A percentile compares a stretch with the other conserved stretches of the same genome.
Conservation (phyloP, 345 rosid genomes). For the Kandelia obovata region DNA sequence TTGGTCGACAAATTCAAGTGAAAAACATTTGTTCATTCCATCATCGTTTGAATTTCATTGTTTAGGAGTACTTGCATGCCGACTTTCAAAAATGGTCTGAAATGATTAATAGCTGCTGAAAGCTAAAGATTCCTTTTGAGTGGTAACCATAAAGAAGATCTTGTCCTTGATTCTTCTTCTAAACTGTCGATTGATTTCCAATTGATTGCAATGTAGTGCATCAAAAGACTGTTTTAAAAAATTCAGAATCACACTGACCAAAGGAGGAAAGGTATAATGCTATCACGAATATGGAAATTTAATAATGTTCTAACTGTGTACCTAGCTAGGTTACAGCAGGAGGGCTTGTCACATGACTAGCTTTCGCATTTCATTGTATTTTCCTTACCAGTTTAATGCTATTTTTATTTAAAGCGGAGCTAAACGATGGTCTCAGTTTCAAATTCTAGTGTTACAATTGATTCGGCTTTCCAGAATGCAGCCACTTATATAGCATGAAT, state of each 20-base stretch:
- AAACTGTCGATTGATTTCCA: not conserved
- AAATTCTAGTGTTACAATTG: too few species aligned
- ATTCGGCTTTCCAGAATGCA: too few species aligned
- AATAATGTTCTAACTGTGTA: too few species aligned
- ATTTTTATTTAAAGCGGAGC: too few species aligned
- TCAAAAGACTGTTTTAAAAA: not conserved
- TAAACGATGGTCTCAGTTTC: too few species aligned
- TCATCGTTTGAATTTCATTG: slow-evolving; percentile 7
- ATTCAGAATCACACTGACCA: not conserved
- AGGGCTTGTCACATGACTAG: too few species aligned
- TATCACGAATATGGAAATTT: too few species aligned
- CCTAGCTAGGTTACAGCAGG: too few species aligned
- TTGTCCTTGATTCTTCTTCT: not conserved
- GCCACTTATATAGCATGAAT: too few species aligned
- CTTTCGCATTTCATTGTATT: too few species aligned
- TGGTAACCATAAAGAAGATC: slow-evolving; percentile 12
- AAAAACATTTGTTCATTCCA: slow-evolving; percentile 20
- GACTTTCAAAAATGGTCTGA: slow-evolving; percentile 14
- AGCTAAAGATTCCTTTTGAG: slow-evolving; percentile 10
- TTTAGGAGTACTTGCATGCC: slow-evolving; percentile 7
- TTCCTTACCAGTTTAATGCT: too few species aligned
- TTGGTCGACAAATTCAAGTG: slow-evolving; percentile 27
- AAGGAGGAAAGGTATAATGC: not conserved
- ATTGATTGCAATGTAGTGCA: not conserved
- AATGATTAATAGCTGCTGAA: slow-evolving; percentile 19